A percentile compares a stretch with the other conserved stretches of the same genome.
Conservation (phyloP, 805 yeast genomes). For the Candida ovalis region DNA sequence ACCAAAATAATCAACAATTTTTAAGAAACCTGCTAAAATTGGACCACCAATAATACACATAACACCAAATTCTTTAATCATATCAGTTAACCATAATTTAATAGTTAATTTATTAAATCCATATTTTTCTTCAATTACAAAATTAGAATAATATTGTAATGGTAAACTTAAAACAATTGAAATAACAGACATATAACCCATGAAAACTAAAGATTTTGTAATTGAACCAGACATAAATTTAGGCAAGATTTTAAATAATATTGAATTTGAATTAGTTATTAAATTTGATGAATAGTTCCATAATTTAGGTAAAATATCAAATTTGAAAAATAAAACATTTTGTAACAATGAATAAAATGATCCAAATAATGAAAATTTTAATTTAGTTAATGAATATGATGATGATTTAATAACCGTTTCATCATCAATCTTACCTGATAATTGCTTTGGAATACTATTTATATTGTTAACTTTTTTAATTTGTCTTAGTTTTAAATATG, state of each 20-base stretch:
- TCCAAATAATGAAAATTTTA: conserved; percentile 59
- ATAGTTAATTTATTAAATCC: conserved; percentile 89
- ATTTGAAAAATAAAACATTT: conserved; percentile 55
- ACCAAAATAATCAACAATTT: conserved; percentile 77
- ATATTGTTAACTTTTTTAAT: conserved; percentile 53
- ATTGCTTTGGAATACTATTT: conserved; percentile 60
- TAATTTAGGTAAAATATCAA: conserved; percentile 59
- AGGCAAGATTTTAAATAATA: conserved; percentile 30
- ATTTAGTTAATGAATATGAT: conserved; percentile 74
- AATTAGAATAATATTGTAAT: conserved; percentile 66
- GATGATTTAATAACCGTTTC: conserved; percentile 77
- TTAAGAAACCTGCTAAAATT: conserved; percentile 67
- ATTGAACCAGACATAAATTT: conserved; percentile 47
- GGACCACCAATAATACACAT: conserved; percentile 65
- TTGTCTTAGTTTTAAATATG: conserved; percentile 74
- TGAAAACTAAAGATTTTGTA: conserved; percentile 68
- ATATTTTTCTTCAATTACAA: conserved; percentile 85
- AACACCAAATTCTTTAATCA: conserved; percentile 55
- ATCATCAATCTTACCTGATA: conserved; percentile 62
- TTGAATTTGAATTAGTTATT: conserved; percentile 1
- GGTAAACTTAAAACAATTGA: conserved; percentile 63
- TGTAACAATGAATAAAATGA: conserved; percentile 49
- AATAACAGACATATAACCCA: conserved; percentile 45
- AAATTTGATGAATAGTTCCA: conserved; percentile 50
- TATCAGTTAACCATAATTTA: conserved; percentile 69